Base-by-base conservation (phyloP, 257 asterid genomes). In the Solanum chiquidenum region DNA sequence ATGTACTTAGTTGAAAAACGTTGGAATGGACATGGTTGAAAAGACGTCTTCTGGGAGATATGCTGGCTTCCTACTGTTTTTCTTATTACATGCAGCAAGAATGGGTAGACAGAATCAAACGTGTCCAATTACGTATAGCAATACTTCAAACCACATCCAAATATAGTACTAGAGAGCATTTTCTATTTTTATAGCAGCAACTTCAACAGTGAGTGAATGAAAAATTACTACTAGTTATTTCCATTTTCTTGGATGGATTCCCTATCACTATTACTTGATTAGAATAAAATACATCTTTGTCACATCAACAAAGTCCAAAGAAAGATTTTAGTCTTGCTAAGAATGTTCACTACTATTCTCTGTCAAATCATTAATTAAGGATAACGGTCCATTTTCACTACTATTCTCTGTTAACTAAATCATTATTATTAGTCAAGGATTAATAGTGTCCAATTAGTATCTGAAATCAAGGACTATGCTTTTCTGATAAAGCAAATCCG, bases 21-120 rank as follows among this genome's bases (percentile, higher is more conserved):
- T 55, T 23, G 52, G 87, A 72, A 44, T 44, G 55, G 34, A n/a
- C 40, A 60, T n/a, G 40, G 75, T 14, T 21, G 75, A 86, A 55
- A 18, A 40, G 89, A 90, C 34, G 29, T 62, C 38, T 90, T 90
- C 88, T 88, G 90, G 89, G 89, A 88, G 29, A 20, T 80, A 76
- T 90, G 92, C 69, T 88, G 84, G 80, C 52, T 52, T 52, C 60
- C 9, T 52, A 5, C 62, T 52, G 64, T 55, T 55, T 18, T 55
- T 55, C n/a, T 55, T 55, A 55, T 55, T 55, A 20, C 69, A 60
- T 60, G 29, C 11, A 9, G 68, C 29, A 21, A 60, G 13, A 60
- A 9, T 9, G 66, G 27, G 12, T 21, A 58, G 68, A 58, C 69
- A 60, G 71, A n/a, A 62, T 62, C 71, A 62, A n/a, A 62, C 27